Conservation (phyloP, 2,329 filamentous ascomycete genomes). For the Torrubiella hemipterigena region DNA sequence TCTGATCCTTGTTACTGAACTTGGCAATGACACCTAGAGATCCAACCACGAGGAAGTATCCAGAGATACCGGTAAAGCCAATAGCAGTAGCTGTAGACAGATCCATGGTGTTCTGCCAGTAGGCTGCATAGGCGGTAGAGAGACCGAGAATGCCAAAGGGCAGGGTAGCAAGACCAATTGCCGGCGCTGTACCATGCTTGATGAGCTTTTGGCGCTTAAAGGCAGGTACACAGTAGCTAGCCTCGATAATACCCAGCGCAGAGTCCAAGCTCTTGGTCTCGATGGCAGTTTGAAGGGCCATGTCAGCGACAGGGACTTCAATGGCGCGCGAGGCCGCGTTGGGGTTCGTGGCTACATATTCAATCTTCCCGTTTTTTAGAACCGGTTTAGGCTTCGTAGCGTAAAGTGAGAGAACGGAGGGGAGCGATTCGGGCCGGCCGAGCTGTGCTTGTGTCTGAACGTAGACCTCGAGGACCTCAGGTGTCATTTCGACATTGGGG, state of each 20-base stretch:
- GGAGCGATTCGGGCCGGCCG: constrained; percentile 62
- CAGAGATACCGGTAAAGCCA: constrained; percentile 67
- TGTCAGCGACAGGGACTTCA: constrained; percentile 54
- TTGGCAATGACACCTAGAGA: constrained; percentile 76
- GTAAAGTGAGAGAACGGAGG: constrained; percentile 70
- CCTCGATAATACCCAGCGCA: constrained; percentile 64
- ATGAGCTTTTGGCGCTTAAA: constrained; percentile 58
- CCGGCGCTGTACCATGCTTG: constrained; percentile 49
- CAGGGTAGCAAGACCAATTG: constrained; percentile 41
- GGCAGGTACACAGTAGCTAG: constrained; percentile 53
- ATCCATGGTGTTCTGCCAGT: constrained; percentile 60
- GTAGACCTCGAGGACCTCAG: constrained; percentile 59
- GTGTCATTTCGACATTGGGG: constrained; percentile 69
- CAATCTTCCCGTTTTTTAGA: constrained; percentile 44
- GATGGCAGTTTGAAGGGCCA: constrained; percentile 70
- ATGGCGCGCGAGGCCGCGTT: constrained; percentile 61
- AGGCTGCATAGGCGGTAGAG: constrained; percentile 37
- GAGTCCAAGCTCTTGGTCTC: constrained; percentile 65
- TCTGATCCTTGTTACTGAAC: constrained; percentile 85
- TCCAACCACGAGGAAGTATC: constrained; percentile 71
- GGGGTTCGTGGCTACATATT: constrained; percentile 52
- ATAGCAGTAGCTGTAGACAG: constrained; percentile 60
- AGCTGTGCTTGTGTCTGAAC: constrained; percentile 65
- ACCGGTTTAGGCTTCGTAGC: constrained; percentile 67
- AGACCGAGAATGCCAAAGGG: constrained; percentile 60